These are phyloP conservation scores for Rhynchospora tenuis DNA, from an alignment of 176 grass and related monocot species.

Conservation along the genomic window DNA sequence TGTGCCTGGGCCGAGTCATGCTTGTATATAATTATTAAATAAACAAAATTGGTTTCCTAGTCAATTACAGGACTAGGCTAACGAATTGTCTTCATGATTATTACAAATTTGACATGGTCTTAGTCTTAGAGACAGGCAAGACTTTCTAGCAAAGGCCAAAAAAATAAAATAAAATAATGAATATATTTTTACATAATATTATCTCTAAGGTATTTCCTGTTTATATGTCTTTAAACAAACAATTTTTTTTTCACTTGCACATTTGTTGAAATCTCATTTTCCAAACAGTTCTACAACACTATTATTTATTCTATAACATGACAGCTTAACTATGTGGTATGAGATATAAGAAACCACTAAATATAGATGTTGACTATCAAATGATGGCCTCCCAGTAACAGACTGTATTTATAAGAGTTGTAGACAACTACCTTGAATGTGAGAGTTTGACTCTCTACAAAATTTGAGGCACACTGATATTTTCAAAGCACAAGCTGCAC, in stretches of 20 bases:
- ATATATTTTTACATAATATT: background rate
- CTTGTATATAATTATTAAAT: background rate
- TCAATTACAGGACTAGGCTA: background rate
- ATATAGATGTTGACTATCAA: background rate
- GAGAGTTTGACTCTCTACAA: background rate
- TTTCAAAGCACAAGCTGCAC: background rate
- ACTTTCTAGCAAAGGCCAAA: background rate
- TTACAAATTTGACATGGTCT: background rate
- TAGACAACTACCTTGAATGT: background rate
- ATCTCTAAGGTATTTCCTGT: background rate
- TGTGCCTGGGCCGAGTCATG: background rate
- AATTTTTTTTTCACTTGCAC: background rate
- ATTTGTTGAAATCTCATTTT: slow-evolving; percentile 21
- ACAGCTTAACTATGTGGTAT: background rate
- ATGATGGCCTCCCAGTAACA: background rate
- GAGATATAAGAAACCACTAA: background rate
- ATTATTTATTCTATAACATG: background rate
- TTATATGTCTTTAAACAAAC: background rate
- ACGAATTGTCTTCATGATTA: background rate
- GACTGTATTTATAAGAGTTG: background rate
- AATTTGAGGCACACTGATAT: background rate
- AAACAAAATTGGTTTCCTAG: background rate
- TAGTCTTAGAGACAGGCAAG: background rate
- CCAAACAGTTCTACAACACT: background rate
- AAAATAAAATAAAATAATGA: background rate